Base-by-base conservation (phyloP, 116 monocot genomes). In the Papilionanthe hybrid region DNA sequence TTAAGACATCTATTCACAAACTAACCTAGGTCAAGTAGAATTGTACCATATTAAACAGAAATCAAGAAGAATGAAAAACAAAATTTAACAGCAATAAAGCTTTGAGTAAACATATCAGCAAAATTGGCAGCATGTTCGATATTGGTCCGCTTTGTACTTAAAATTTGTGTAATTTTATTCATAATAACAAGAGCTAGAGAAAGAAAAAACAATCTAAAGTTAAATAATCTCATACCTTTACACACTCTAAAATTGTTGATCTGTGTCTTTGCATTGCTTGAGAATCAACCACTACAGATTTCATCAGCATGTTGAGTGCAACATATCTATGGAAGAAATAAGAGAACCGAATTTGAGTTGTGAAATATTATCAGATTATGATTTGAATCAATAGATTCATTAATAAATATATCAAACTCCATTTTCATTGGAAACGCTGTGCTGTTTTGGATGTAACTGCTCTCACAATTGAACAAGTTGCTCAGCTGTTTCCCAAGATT, bases 261-360 rank as follows among this genome's bases (percentile, higher is more conserved):
- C 95, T 93, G 80, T 99, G 99, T 69, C 99, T 91, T 86, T 99
- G 99, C 76, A 99, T 95, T 42, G 99, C 99, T 93, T 94, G 95
- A 86, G 91, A 83, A 82, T 99, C 99, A 60, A 95, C 90, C 32
- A 84, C 72, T 77, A 99, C 71, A 29, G 95, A 93, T 85, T 93
- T 99, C 99, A 95, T 95, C 65, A 99, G 85, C 89, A 99, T 99
- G 81, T 99, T 99, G 32, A 99, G 81, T 30, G 99, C 95, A 88
- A 99, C 99, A 99, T 99, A 99, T 82, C 99, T 99, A 86, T 69
- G 44, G n/a, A 73, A 73, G 25, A 63, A 73, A 43, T 43, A 73
- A 73, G 25, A 63, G 63, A 73, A 44, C 69, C 12, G 12, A 32
- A 69, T 17, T 18, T 32, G 1, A 32, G 11, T 69, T 37, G 37